A percentile compares a stretch with the other conserved stretches of the same genome.
phyloP scores from a whole-genome alignment of 225 moss, liverwort and hornwort species.

The Climacium dendroides region DNA sequence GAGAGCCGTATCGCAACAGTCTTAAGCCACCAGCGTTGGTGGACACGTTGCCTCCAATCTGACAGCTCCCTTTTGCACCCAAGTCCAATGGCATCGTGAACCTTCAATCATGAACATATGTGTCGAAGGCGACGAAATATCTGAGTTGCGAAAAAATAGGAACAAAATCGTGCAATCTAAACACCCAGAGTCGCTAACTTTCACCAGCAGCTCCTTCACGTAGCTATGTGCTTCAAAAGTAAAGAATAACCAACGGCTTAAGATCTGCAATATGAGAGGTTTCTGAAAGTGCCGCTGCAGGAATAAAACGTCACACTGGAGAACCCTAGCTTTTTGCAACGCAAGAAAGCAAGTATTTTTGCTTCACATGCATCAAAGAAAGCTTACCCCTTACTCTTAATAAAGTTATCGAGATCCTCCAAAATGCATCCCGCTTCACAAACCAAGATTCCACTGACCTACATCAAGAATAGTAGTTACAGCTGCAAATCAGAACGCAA shows the following conservation, averaged over 20 bases:
- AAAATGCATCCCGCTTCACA: slow-evolving; percentile 99
- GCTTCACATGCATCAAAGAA: background rate
- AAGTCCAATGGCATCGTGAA: slow-evolving; percentile 92
- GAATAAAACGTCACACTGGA: background rate
- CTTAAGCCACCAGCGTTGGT: slow-evolving; percentile 96
- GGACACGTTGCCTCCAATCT: slow-evolving; percentile 96
- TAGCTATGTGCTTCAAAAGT: background rate
- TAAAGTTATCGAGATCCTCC: slow-evolving; percentile 69
- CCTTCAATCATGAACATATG: slow-evolving; percentile 29
- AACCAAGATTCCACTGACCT: slow-evolving; percentile 89
- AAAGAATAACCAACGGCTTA: background rate
- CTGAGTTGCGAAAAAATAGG: background rate
- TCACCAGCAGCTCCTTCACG: background rate
- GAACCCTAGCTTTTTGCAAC: background rate
- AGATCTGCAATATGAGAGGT: background rate
- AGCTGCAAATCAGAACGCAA: background rate
- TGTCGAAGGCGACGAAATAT: background rate
- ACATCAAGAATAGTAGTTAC: slow-evolving; percentile 9
- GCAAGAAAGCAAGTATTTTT: background rate
- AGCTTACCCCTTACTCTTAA: slow-evolving; percentile 60
- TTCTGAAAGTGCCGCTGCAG: background rate
- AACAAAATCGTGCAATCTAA: background rate
- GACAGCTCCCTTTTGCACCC: slow-evolving; percentile 99
- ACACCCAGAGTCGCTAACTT: background rate
- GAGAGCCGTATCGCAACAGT: slow-evolving; percentile 87